phyloP scores from a whole-genome alignment of 2,329 filamentous ascomycete species.

The Trichocomaceae sp. region DNA sequence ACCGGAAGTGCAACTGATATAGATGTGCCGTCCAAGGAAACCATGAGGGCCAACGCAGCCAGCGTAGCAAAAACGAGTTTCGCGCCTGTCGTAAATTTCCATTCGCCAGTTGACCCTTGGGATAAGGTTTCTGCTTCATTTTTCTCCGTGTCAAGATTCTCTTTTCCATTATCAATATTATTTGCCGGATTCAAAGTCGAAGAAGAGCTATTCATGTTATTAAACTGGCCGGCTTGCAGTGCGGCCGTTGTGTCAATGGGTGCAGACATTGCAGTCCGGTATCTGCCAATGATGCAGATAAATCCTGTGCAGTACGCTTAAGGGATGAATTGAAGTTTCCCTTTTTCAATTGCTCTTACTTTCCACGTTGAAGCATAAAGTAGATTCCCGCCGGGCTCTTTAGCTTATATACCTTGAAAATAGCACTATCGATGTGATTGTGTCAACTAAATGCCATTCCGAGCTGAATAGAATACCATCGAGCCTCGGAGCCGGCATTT shows the following conservation, averaged over 20 bases:
- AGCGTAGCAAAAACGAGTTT: constrained; percentile 12
- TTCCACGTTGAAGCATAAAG: too few species aligned
- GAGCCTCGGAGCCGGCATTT: too few species aligned
- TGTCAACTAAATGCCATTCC: too few species aligned
- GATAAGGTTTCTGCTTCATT: background rate
- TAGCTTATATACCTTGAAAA: too few species aligned
- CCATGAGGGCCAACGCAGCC: constrained; percentile 52
- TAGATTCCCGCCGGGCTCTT: too few species aligned
- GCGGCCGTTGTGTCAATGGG: background rate
- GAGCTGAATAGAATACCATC: too few species aligned
- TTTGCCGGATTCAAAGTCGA: background rate
- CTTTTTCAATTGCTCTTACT: too few species aligned
- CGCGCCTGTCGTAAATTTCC: constrained; percentile 5
- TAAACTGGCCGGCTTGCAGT: constrained; percentile 1
- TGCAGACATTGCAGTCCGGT: background rate
- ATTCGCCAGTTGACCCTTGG: background rate
- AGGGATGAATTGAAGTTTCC: too few species aligned
- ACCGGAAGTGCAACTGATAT: constrained; percentile 55
- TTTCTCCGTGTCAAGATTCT: background rate
- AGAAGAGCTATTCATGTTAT: background rate
- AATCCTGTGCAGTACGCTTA: too few species aligned
- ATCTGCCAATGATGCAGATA: too few species aligned
- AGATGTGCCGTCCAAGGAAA: constrained; percentile 60
- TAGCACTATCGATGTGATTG: too few species aligned
- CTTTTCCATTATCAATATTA: background rate